phyloP scores from a whole-genome alignment of 805 yeast species.

The Debaryomyces prosopidis region DNA sequence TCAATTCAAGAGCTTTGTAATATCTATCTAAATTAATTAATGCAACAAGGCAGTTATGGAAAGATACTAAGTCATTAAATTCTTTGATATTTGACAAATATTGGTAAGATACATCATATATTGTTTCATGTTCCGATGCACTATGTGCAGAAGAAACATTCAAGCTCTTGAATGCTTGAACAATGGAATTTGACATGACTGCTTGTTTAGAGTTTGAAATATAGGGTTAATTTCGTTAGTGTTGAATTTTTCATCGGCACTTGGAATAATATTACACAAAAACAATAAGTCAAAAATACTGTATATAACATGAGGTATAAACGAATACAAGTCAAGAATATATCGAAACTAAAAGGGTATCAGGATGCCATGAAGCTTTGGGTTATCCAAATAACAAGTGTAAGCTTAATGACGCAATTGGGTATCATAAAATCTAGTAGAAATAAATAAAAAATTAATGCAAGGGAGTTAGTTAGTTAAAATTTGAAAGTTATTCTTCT shows the following conservation, averaged over 20 bases:
- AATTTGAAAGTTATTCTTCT: slow-evolving; percentile 31
- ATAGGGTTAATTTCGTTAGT: neutral
- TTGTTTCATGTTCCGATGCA: slow-evolving; percentile 33
- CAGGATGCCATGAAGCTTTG: no score
- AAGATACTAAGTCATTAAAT: slow-evolving; percentile 35
- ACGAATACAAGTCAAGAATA: no score
- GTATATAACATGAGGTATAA: no score
- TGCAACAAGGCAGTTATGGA: slow-evolving; percentile 52
- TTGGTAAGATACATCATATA: slow-evolving; percentile 41
- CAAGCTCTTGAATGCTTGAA: slow-evolving; percentile 42
- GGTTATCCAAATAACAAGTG: no score
- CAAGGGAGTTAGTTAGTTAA: slow-evolving; percentile 13
- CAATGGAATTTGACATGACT: slow-evolving; percentile 38
- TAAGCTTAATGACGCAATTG: no score
- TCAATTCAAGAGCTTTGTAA: slow-evolving; percentile 44
- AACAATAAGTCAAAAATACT: neutral
- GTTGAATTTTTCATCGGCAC: neutral
- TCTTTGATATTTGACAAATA: slow-evolving; percentile 39
- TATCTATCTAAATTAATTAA: slow-evolving; percentile 61
- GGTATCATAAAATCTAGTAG: no score
- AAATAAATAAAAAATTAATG: no score
- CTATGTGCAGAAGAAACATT: slow-evolving; percentile 26
- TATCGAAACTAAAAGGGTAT: no score
- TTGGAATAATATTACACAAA: neutral
- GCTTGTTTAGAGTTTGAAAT: neutral